Base-by-base conservation (phyloP, 805 yeast genomes). In the Sugiyamaella mastotermitis region DNA sequence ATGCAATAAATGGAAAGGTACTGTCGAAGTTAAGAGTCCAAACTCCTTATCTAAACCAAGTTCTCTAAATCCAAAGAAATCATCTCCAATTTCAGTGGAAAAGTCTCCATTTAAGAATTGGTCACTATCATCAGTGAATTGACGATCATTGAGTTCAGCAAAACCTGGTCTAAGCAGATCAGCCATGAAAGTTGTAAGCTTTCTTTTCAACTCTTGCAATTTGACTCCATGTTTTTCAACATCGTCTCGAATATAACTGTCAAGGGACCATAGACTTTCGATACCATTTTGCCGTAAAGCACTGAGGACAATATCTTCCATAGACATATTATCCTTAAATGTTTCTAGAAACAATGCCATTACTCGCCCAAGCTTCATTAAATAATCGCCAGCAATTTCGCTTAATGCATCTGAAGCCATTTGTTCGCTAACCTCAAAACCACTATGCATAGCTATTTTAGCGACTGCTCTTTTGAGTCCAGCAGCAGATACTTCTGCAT, bases 61-160 rank as follows among this genome's bases (percentile, higher is more conserved):
- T 48, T 90, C 97, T 55, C 75, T 83, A 68, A 92, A 94, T 0
- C 99, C 99, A 64, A 94, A 94, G 71, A 88, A 92, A 62, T 92
- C 99, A 52, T 90, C 98, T 5, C 97, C 98, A 26, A 92, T 65
- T 44, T 88, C 96, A 51, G 76, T 81, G 1, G 96, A 82, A 58
- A 92, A 92, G 53, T 88, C 97, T 41, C 99, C 99, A 21, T 92
- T 83, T 48, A 90, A 62, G 56, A 88, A 92, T 59, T 90, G 95
- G 47, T 92, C 97, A 52, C 95, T 82, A 52, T 86, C 84, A 55
- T 94, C 98, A 26, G 67, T 77, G 58, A 92, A 92, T 47, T 78
- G 82, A 38, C 74, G 71, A 53, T 88, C 97, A 36, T 73, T 78
- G 47, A 80, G 63, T 43, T 81, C 86, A 13, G 55, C 47, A 19